Conservation (phyloP, 805 yeast genomes). For the Kluyveromyces lactis region DNA sequence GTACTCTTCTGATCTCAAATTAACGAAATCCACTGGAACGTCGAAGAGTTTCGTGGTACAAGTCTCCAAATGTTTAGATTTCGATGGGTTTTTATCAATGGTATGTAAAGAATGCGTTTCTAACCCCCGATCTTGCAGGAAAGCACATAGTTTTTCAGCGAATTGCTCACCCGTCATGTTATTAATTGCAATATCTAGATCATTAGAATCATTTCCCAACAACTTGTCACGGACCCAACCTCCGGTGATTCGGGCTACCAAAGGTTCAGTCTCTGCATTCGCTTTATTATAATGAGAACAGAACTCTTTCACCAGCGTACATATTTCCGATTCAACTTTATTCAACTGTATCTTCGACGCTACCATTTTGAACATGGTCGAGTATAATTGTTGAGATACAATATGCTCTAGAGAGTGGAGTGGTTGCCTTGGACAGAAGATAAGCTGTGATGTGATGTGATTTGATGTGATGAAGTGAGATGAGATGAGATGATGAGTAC, state of each 20-base stretch:
- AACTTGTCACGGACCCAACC: constrained; percentile 98
- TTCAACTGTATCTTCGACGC: constrained; percentile 13
- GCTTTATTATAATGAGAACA: constrained; percentile 18
- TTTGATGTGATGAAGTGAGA: no score
- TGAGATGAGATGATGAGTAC: no score
- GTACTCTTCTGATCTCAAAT: constrained; percentile 80
- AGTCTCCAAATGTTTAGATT: constrained; percentile 92
- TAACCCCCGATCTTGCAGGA: constrained; percentile 30
- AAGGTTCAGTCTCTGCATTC: constrained; percentile 10
- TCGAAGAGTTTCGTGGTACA: constrained; percentile 84
- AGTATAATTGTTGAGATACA: no score
- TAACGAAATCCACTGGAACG: constrained; percentile 88
- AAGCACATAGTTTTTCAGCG: constrained; percentile 57
- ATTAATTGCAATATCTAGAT: constrained; percentile 87
- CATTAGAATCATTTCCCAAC: constrained; percentile 71
- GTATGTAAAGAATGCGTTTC: constrained; percentile 51
- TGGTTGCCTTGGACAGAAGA: no score
- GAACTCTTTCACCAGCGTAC: constrained; percentile 24
- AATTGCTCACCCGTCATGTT: constrained; percentile 77
- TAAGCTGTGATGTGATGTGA: no score
- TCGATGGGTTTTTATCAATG: constrained; percentile 88
- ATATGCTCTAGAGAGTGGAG: no score
- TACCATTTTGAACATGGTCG: constrained; percentile 3
- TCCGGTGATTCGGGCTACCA: constrained; percentile 68
- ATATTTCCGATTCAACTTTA: constrained; percentile 19